Evolutionary conservation across 2,329 filamentous ascomycete species (phyloP).

Genomic region (Penicillium sp.): DNA sequence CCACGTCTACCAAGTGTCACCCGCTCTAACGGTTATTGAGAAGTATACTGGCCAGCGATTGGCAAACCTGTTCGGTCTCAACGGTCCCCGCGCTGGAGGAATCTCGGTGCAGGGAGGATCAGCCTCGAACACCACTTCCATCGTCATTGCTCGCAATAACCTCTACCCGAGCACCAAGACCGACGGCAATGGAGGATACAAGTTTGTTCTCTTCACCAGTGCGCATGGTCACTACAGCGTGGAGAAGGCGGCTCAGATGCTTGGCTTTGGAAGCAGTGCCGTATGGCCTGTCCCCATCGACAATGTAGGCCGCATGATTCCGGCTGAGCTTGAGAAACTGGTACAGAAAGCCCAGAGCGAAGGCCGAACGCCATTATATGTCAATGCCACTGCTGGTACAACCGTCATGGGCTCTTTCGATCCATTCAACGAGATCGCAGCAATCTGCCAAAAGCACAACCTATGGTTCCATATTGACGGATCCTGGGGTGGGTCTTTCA

Average conservation of each 20-base stretch:
- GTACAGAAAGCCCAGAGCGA: slow-evolving; percentile 62
- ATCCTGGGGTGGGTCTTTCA: slow-evolving; percentile 82
- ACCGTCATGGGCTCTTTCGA: slow-evolving; percentile 92
- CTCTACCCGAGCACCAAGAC: slow-evolving; percentile 78
- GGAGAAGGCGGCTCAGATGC: slow-evolving; percentile 90
- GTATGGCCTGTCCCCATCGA: slow-evolving; percentile 79
- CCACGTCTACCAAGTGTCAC: slow-evolving; percentile 92
- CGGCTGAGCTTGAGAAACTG: slow-evolving; percentile 63
- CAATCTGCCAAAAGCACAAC: slow-evolving; percentile 68
- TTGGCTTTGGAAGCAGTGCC: slow-evolving; percentile 74
- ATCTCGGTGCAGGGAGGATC: slow-evolving; percentile 78
- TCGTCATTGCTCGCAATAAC: slow-evolving; percentile 84
- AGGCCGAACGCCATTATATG: slow-evolving; percentile 84
- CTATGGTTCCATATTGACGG: slow-evolving; percentile 95
- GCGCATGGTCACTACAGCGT: slow-evolving; percentile 91
- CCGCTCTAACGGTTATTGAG: slow-evolving; percentile 82
- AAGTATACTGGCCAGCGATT: slow-evolving; percentile 75
- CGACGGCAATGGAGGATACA: slow-evolving; percentile 63
- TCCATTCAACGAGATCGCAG: slow-evolving; percentile 69
- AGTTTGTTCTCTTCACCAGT: slow-evolving; percentile 84
- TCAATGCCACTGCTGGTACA: slow-evolving; percentile 93
- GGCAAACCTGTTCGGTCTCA: slow-evolving; percentile 75
- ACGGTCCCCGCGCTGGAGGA: slow-evolving; percentile 67
- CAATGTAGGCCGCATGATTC: slow-evolving; percentile 68
- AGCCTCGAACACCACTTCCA: slow-evolving; percentile 79